Evolutionary conservation across 805 yeast genomes (phyloP), one percentile per base, ranked within the genome.

Genomic region (Cyberlindnera maclurae): DNA sequence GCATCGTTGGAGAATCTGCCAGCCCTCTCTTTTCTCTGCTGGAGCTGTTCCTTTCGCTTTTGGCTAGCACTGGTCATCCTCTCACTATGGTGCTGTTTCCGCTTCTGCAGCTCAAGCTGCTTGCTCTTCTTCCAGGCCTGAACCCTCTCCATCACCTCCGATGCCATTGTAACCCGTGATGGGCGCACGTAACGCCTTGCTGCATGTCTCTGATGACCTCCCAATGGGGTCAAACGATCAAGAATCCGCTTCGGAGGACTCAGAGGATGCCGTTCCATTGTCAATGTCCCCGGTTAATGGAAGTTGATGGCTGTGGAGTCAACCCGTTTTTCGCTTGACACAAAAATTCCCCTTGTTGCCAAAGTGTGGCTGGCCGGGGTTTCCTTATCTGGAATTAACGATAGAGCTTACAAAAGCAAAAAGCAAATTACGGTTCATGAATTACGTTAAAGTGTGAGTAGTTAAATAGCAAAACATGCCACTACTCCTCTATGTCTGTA

Each of bases 91-190:
- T 13, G 3, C 17, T n/a, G 17, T 22, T 16, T 32, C 26, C 12
- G 18, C 13, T 8, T 12, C 12, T 15, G 15, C 15, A 12, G 15
- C 27, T 15, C 8, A 3, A 12, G 17, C 17, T 12, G 9, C 16
- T 24, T 22, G 28, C 16, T 31, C 31, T 13, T 3, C 8, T 28
- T 20, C 29, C 16, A 34, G 34, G 17, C n/a, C 32, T 29, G 15
- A 10, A 26, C 12, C 22, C 30, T 24, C 26, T 33, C 29, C 26
- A 33, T 33, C 30, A 33, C 36, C 20, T 33, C 15, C 10, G 22
- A 13, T 4, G 35, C 32, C 16, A 32, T 15, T 15, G 31, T 9
- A 12, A n/a, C 27, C 16, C 36, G 37, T 27, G 41, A 27, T 7
- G n/a, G 15, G 24, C 15, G 16, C 8, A 13, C 22, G 12, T 31